These are phyloP conservation scores for Vanderwaltozyma verrucispora DNA, from an alignment of 805 yeast species.

Conservation along the genomic window DNA sequence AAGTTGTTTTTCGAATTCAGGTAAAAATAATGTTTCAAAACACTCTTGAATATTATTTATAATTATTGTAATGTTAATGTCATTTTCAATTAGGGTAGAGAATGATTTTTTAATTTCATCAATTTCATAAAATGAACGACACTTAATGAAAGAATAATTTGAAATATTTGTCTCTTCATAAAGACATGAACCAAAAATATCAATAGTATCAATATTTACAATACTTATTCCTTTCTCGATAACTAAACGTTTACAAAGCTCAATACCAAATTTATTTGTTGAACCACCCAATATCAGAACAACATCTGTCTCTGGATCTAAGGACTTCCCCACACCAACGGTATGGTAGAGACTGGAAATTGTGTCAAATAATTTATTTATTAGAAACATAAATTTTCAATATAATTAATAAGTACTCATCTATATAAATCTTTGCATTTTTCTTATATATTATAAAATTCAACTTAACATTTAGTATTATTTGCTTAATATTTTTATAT, in stretches of 20 bases:
- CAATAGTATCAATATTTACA: slow-evolving; percentile 12
- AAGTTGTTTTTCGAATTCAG: not conserved
- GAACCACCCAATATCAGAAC: slow-evolving; percentile 18
- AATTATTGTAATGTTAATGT: slow-evolving; percentile 5
- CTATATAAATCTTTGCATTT: no score
- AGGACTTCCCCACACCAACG: slow-evolving; percentile 10
- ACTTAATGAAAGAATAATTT: slow-evolving; percentile 2
- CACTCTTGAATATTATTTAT: slow-evolving; percentile 16
- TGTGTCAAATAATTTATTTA: no score
- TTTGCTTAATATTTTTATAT: no score
- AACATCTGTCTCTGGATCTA: slow-evolving; percentile 7
- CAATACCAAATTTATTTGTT: slow-evolving; percentile 10
- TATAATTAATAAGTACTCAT: no score
- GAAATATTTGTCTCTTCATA: no score
- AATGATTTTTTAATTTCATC: not conserved
- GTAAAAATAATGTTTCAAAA: slow-evolving; percentile 2
- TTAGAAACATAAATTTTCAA: no score
- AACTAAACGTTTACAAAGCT: slow-evolving; percentile 6
- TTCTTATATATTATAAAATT: no score
- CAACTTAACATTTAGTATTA: no score
- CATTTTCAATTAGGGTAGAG: not conserved
- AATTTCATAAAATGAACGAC: slow-evolving; percentile 1
- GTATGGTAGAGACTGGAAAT: slow-evolving; percentile 9
- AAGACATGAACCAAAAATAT: not conserved
- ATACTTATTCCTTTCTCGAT: slow-evolving; percentile 4